A percentile compares a stretch with the other conserved stretches of the same genome.
phyloP scores from a whole-genome alignment of 129 eudicot genomes.

The Kitagawia praeruptora region DNA sequence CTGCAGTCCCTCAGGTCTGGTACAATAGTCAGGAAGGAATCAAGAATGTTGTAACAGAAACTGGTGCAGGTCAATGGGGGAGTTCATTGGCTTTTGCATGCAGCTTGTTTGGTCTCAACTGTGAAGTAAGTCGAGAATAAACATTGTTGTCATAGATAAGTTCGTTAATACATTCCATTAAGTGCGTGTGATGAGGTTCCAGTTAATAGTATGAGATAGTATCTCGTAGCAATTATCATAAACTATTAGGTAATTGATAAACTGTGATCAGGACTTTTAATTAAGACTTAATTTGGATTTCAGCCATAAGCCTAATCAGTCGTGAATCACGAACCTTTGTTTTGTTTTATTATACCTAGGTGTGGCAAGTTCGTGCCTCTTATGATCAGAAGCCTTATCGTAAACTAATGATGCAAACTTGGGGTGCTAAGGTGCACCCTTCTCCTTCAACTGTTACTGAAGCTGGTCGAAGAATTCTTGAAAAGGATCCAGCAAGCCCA shows the following conservation, averaged over 20 bases:
- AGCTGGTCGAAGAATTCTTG: slow-evolving; percentile 65
- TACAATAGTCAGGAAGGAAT: slow-evolving; percentile 85
- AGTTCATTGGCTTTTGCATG: slow-evolving; percentile 85
- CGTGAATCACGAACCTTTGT: neutral
- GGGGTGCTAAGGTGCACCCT: slow-evolving; percentile 96
- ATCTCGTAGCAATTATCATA: neutral
- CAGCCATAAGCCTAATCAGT: neutral
- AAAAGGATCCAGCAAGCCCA: slow-evolving; percentile 69
- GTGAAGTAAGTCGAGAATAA: slow-evolving; percentile 48
- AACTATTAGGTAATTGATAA: neutral
- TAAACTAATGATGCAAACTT: slow-evolving; percentile 93
- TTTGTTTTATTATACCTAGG: slow-evolving; percentile 33
- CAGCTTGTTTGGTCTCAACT: slow-evolving; percentile 72
- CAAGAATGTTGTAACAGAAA: slow-evolving; percentile 83
- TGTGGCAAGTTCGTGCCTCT: slow-evolving; percentile 97
- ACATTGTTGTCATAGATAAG: neutral
- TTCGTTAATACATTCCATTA: neutral
- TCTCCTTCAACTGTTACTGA: slow-evolving; percentile 78
- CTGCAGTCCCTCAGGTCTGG: slow-evolving; percentile 95
- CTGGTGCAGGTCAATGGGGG: slow-evolving; percentile 99
- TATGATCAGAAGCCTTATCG: slow-evolving; percentile 93
- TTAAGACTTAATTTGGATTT: neutral
- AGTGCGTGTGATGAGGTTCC: neutral
- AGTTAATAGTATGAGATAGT: neutral
- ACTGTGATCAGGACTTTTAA: neutral